Evolutionary conservation across 768 basidiomycete genomes (phyloP).

Genomic region (Pluteus cervinus): DNA sequence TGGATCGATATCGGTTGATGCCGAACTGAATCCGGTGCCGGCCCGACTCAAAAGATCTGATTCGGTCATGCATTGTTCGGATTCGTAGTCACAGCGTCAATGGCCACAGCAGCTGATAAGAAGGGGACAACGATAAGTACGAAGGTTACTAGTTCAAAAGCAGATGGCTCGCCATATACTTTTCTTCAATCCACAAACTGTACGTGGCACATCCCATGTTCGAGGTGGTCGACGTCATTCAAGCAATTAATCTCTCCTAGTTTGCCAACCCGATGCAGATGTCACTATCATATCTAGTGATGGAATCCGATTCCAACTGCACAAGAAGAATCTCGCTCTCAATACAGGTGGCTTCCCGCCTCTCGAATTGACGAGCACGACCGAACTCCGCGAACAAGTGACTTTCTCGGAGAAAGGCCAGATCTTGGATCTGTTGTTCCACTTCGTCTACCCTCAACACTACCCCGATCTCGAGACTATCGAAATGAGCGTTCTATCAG

Average conservation of each 20-base stretch:
- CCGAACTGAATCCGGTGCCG: too few species aligned
- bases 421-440: slow-evolving; percentile 12
- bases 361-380: background rate
- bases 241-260: slow-evolving; percentile 1
- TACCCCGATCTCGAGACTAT: slow-evolving; percentile 13
- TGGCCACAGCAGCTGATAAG: too few species aligned
- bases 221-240: too few species aligned
- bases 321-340: slow-evolving; percentile 8
- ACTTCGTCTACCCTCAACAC: slow-evolving; percentile 14
- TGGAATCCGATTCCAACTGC: slow-evolving; percentile 7
- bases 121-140: too few species aligned
- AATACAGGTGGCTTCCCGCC: slow-evolving; percentile 9
- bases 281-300: slow-evolving; percentile 8
- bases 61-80: too few species aligned
- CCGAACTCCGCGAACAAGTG: slow-evolving; percentile 11
- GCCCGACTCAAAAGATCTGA: too few species aligned
- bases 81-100: too few species aligned
- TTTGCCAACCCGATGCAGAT: slow-evolving; percentile 10
- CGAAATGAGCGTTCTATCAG: slow-evolving; percentile 10
- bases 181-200: too few species aligned
- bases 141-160: too few species aligned
- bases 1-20: too few species aligned
- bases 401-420: slow-evolving; percentile 5
- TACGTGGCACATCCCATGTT: too few species aligned
- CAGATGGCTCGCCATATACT: too few species aligned